Evolutionary conservation across 129 eudicot species (phyloP).

Genomic region (Rutidosis leptorrhynchoides): DNA sequence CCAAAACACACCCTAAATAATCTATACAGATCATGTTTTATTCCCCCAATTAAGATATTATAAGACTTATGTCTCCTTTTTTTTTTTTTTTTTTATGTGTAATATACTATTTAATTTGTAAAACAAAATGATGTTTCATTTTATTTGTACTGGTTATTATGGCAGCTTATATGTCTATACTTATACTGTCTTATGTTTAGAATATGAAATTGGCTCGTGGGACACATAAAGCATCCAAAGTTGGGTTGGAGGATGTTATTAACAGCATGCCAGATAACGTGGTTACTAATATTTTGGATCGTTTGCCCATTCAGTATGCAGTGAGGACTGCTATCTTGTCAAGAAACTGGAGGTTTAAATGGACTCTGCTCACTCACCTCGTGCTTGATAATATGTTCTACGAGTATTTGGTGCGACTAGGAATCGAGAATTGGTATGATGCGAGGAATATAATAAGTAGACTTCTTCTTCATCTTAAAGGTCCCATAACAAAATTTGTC

Average conservation of each 20-base stretch:
- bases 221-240: background rate
- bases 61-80: too few species aligned
- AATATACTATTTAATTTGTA: too few species aligned
- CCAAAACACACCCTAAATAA: too few species aligned
- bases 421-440: too few species aligned
- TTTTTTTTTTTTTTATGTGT: too few species aligned
- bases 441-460: background rate
- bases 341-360: conserved; percentile 15
- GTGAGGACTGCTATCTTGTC: conserved; percentile 10
- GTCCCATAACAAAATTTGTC: conserved; percentile 20
- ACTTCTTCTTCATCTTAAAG: conserved; percentile 15
- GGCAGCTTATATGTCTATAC: too few species aligned
- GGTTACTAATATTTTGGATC: conserved; percentile 1
- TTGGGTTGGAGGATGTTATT: conserved; percentile 2
- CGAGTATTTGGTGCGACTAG: background rate
- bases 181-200: background rate
- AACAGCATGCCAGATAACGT: conserved; percentile 19
- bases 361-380: conserved; percentile 26
- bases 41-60: too few species aligned
- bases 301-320: background rate
- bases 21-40: too few species aligned
- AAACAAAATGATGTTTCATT: too few species aligned
- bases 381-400: background rate
- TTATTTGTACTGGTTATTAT: too few species aligned
- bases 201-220: background rate